Conservation (phyloP, 2,329 filamentous ascomycete genomes). For the Colletotrichum musae region DNA sequence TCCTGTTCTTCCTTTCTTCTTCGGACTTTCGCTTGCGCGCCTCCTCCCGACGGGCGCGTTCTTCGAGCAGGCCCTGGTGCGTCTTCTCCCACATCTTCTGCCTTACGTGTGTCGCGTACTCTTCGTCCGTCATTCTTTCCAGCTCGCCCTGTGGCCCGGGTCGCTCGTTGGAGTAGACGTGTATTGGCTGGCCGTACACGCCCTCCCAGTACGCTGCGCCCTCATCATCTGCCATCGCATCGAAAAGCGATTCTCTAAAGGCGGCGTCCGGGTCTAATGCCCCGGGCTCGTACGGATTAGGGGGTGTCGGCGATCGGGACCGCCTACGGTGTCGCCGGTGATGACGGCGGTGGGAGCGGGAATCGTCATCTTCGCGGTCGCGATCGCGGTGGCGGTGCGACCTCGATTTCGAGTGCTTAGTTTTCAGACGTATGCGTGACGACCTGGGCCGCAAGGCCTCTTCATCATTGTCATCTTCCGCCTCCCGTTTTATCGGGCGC, state of each 20-base stretch:
- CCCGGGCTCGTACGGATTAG: conserved; percentile 62
- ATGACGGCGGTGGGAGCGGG: conserved; percentile 45
- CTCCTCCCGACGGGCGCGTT: conserved; percentile 74
- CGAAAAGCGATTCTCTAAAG: conserved; percentile 95
- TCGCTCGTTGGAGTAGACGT: conserved; percentile 75
- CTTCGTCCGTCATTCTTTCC: conserved; percentile 91
- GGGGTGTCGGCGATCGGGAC: conserved; percentile 61
- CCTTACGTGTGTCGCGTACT: conserved; percentile 90
- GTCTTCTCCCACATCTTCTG: conserved; percentile 96
- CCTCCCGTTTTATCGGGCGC: conserved; percentile 9
- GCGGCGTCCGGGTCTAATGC: conserved; percentile 78
- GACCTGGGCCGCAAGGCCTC: conserved; percentile 42
- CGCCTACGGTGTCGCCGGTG: conserved; percentile 49
- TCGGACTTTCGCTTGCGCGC: conserved; percentile 66
- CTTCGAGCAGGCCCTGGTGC: conserved; percentile 85
- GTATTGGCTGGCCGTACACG: conserved; percentile 96
- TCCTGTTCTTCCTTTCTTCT: conserved; percentile 62
- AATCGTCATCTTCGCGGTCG: conserved; percentile 44
- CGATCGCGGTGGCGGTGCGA: conserved; percentile 40
- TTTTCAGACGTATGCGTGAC: conserved; percentile 60
- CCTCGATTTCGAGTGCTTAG: conserved; percentile 49
- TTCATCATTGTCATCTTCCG: conserved; percentile 1
- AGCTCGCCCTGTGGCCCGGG: conserved; percentile 68
- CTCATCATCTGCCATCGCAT: conserved; percentile 97
- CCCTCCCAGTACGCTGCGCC: conserved; percentile 95